Evolutionary conservation across 2,329 filamentous ascomycete genomes (phyloP).

Genomic region (Trichothecium sympodiale): DNA sequence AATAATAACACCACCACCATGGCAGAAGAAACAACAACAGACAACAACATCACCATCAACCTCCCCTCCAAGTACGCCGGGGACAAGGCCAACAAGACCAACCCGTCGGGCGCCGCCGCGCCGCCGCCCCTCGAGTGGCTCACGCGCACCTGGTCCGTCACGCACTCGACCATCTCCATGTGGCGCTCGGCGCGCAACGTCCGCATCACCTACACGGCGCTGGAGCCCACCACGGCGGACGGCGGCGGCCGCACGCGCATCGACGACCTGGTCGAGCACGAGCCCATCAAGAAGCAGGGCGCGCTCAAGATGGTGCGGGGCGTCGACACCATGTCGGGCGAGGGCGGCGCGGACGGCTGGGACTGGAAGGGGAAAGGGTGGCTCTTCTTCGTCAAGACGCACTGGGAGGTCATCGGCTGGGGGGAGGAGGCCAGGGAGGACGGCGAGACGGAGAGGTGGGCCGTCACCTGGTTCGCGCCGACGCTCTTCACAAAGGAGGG

Average conservation of each 20-base stretch:
- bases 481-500: conserved; percentile 77
- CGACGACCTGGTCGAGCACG: conserved; percentile 65
- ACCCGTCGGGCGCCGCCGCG: conserved; percentile 15
- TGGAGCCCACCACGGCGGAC: conserved; percentile 25
- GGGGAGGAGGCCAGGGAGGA: conserved; percentile 39
- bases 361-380: conserved; percentile 70
- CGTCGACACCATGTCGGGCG: conserved; percentile 38
- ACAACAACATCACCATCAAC: conserved; percentile 16
- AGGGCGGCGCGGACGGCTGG: conserved; percentile 37
- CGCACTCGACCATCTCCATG: conserved; percentile 67
- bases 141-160: conserved; percentile 59
- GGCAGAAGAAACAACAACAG: conserved; percentile 7
- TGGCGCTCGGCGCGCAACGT: conserved; percentile 75
- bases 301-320: conserved; percentile 53
- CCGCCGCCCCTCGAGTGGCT: conserved; percentile 48
- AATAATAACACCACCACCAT: too few species aligned
- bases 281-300: conserved; percentile 34
- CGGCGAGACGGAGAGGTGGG: conserved; percentile 48
- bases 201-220: conserved; percentile 59
- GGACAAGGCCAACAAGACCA: conserved; percentile 8
- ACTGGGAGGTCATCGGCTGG: conserved; percentile 77
- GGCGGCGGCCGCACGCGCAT: conserved; percentile 31
- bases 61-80: conserved; percentile 37
- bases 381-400: conserved; percentile 59
- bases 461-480: conserved; percentile 74